Conservation (phyloP, 129 eudicot species). For the Arctium lappa region DNA sequence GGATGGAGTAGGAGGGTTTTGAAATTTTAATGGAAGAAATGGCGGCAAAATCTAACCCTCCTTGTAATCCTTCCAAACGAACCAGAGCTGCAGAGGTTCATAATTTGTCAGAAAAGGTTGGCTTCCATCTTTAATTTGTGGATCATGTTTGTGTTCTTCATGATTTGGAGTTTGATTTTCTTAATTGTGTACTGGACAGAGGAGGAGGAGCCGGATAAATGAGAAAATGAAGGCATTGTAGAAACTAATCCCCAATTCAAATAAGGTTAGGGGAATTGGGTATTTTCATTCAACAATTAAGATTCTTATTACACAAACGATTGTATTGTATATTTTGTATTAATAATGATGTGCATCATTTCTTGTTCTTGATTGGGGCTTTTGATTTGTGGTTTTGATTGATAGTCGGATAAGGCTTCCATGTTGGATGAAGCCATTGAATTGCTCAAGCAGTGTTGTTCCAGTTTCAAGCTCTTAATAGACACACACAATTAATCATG, state of each 20-base stretch:
- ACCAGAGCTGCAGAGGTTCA: conserved; percentile 82
- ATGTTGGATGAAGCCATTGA: conserved; percentile 91
- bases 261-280: conserved; percentile 42
- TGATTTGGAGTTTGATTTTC: background rate
- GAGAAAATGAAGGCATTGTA: conserved; percentile 86
- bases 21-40: conserved; percentile 49
- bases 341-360: background rate
- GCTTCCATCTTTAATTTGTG: background rate
- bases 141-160: background rate
- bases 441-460: conserved; percentile 55
- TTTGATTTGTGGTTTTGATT: background rate
- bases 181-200: conserved; percentile 27
- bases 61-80: conserved; percentile 60
- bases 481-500: too few species aligned
- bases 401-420: conserved; percentile 81
- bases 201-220: conserved; percentile 85
- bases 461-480: too few species aligned
- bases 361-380: background rate
- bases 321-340: too few species aligned
- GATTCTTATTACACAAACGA: background rate
- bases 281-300: background rate
- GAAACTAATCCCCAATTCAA: conserved; percentile 78
- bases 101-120: conserved; percentile 74
- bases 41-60: conserved; percentile 20
- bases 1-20: conserved; percentile 30